These are phyloP conservation scores for Paramecium caudatum DNA, from an alignment of 73 alveolate species.

Conservation along the genomic window DNA sequence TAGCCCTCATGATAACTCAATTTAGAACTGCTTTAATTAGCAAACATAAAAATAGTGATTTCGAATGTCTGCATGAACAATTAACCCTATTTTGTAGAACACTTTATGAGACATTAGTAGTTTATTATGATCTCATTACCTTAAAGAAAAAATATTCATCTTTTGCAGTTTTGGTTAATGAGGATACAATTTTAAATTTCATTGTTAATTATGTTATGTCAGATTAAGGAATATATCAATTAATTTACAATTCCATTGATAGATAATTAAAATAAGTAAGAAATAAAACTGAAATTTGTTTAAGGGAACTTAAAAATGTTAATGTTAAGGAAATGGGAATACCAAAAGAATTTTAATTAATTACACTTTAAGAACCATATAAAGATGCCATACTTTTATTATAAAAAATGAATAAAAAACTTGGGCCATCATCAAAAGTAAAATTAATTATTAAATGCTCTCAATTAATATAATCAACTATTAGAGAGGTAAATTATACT, in stretches of 20 bases:
- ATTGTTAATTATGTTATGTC: conserved; percentile 9
- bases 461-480: background rate
- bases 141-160: background rate
- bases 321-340: background rate
- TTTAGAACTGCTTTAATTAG: background rate
- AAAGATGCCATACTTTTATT: background rate
- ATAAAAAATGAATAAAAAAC: background rate
- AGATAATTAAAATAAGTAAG: background rate
- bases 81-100: conserved; percentile 27
- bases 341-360: conserved; percentile 12
- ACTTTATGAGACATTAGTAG: background rate
- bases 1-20: conserved; percentile 5
- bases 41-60: background rate
- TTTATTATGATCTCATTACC: conserved; percentile 9
- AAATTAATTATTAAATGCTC: conserved; percentile 26
- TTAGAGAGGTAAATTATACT: background rate
- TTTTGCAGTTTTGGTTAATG: conserved; percentile 14
- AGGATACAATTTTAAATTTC: conserved; percentile 19
- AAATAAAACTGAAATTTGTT: background rate
- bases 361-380: background rate
- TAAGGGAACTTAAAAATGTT: background rate
- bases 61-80: conserved; percentile 8
- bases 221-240: background rate
- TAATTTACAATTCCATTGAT: background rate
- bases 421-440: conserved; percentile 36